Evolutionary conservation across 176 grass and related monocot genomes (phyloP), one percentile per base, ranked within the genome.

Genomic region (Bothriochloa decipiens): DNA sequence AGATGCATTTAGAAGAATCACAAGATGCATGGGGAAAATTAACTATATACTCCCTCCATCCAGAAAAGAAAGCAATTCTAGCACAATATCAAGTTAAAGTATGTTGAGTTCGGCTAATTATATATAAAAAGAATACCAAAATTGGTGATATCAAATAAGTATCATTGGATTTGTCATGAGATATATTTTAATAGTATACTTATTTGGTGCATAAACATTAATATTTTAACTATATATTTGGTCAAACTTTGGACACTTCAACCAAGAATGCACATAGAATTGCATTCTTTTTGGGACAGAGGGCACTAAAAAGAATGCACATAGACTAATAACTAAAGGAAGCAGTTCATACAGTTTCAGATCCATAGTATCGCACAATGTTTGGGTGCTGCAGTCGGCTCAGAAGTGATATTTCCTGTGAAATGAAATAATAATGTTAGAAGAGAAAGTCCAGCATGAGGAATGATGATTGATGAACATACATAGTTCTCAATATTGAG

Each of bases 331-430:
- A 80, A 86, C 46, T 40, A 28, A 15, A 57, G 80, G n/a, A 11
- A 80, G 77, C 23, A 75, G 22, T 58, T 61, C 81, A 91, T 99
- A 99, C 96, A 91, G 83, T 96, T 89, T 99, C 96, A 86, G 91
- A 90, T 84, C 96, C 96, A 84, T 94, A 94, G 78, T 96, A 99
- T 35, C 92, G 93, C 42, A 99, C 96, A 88, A 99, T 99, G 81
- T 99, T 99, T 72, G 91, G 93, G 87, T 99, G 96, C 70, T 87
- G 96, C 52, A 99, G 73, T 55, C 92, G 88, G 68, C 91, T 99
- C 81, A 99, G 86, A 64, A 99, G 88, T 94, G 78, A 99, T 92
- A 99, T 96, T 94, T 99, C 96, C 96, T 99, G 87, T 75, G 35
- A 77, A 87, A 85, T 23, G 78, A 84, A 91, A 84, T 37, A 87